phyloP scores from a whole-genome alignment of 352 stramenopile species.

The Peronospora farinosa region DNA sequence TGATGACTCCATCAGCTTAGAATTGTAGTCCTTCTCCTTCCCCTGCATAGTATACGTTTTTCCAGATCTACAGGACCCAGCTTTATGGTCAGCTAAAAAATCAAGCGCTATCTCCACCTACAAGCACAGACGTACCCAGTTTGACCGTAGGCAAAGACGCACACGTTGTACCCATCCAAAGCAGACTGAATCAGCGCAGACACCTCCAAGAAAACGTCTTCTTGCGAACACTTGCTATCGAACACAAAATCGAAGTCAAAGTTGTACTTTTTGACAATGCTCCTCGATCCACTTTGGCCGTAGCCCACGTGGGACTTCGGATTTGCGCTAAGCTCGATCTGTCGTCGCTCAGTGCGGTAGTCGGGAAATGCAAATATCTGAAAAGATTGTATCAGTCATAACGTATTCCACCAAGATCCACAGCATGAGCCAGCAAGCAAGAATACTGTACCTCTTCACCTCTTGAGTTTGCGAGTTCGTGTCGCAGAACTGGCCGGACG shows the following conservation, averaged over 20 bases:
- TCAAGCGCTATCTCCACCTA: background rate
- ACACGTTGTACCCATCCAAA: slow-evolving; percentile 94
- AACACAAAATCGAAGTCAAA: slow-evolving; percentile 99
- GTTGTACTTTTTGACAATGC: slow-evolving; percentile 75
- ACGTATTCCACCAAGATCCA: background rate
- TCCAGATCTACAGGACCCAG: slow-evolving; percentile 41
- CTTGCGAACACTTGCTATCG: slow-evolving; percentile 87
- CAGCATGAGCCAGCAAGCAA: slow-evolving; percentile 1
- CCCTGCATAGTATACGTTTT: slow-evolving; percentile 89
- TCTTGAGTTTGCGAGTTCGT: slow-evolving; percentile 41
- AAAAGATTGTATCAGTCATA: slow-evolving; percentile 1
- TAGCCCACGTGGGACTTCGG: slow-evolving; percentile 69
- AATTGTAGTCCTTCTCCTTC: slow-evolving; percentile 31
- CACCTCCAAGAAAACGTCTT: slow-evolving; percentile 95
- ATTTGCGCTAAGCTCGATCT: slow-evolving; percentile 67
- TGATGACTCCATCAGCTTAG: slow-evolving; percentile 36
- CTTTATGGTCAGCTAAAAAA: background rate
- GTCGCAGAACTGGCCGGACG: slow-evolving; percentile 82
- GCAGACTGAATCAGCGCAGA: slow-evolving; percentile 91
- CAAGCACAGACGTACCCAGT: slow-evolving; percentile 43
- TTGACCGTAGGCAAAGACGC: slow-evolving; percentile 91
- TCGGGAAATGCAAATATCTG: slow-evolving; percentile 78
- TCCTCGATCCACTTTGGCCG: slow-evolving; percentile 42
- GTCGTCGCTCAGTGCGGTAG: slow-evolving; percentile 48
- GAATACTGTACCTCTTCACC: slow-evolving; percentile 39